Conservation (phyloP, 805 yeast genomes). For the Candida easanensis region DNA sequence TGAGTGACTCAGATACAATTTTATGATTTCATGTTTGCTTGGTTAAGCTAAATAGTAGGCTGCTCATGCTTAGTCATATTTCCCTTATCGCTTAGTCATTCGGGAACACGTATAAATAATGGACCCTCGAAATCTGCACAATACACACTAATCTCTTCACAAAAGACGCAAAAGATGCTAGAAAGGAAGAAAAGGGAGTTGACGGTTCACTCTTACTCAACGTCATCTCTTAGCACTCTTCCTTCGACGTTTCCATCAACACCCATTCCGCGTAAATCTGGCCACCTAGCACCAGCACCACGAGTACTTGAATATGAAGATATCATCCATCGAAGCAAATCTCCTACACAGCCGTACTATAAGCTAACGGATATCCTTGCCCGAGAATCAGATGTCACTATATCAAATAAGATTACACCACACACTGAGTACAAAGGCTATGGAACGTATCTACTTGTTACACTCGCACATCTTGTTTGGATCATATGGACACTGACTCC, state of each 20-base stretch:
- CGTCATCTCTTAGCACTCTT: constrained; percentile 4
- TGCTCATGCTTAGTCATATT: too few species aligned
- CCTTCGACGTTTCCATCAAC: constrained; percentile 8
- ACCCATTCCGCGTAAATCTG: not conserved
- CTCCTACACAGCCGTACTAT: constrained; percentile 16
- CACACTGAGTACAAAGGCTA: constrained; percentile 86
- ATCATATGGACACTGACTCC: constrained; percentile 78
- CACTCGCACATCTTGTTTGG: constrained; percentile 54
- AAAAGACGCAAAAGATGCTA: not conserved
- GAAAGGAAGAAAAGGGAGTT: constrained; percentile 1
- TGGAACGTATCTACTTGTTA: constrained; percentile 69
- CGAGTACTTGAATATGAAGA: constrained; percentile 22
- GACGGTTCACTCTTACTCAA: constrained; percentile 8
- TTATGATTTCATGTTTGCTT: too few species aligned
- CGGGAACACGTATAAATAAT: too few species aligned
- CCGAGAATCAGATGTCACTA: constrained; percentile 63
- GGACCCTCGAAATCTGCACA: too few species aligned
- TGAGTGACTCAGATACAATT: too few species aligned
- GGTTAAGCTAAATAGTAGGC: too few species aligned
- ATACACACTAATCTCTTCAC: not conserved
- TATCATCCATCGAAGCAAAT: constrained; percentile 12
- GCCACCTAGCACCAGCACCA: not conserved
- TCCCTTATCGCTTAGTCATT: too few species aligned
- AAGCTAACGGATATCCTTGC: constrained; percentile 52
- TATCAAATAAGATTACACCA: constrained; percentile 50